phyloP scores from a whole-genome alignment of 2,329 filamentous ascomycete species.

The Pseudonectria foliicola region DNA sequence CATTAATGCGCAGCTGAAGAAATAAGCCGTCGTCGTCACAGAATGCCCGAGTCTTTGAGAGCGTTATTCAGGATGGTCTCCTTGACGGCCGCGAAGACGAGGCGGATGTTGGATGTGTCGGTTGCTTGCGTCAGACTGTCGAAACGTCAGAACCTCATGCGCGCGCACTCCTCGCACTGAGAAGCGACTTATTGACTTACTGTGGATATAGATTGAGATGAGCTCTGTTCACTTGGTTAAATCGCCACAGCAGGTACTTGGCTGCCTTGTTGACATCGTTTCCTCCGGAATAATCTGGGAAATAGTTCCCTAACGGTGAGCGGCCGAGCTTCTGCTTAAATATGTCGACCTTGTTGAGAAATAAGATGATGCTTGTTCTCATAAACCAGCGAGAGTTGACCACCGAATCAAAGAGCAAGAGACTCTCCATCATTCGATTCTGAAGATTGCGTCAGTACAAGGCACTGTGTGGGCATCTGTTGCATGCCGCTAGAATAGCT shows the following conservation, averaged over 20 bases:
- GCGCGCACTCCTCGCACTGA: background rate
- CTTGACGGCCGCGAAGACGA: conserved; percentile 97
- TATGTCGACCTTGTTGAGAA: conserved; percentile 97
- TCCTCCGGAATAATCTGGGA: conserved; percentile 94
- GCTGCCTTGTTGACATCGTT: conserved; percentile 97
- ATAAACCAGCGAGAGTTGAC: conserved; percentile 99
- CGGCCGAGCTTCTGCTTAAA: conserved; percentile 91
- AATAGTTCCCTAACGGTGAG: conserved; percentile 89
- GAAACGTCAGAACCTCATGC: conserved; percentile 9
- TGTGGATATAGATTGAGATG: conserved; percentile 97
- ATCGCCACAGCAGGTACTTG: conserved; percentile 96
- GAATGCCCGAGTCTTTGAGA: conserved; percentile 93
- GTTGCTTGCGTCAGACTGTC: conserved; percentile 91
- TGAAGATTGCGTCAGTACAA: conserved; percentile 30
- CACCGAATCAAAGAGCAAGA: conserved; percentile 94
- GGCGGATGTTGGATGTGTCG: conserved; percentile 94
- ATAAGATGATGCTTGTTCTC: conserved; percentile 96
- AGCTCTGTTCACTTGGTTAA: conserved; percentile 95
- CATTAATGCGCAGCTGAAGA: conserved; percentile 14
- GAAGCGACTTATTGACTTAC: conserved; percentile 56
- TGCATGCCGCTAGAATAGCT: background rate
- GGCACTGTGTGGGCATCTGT: background rate
- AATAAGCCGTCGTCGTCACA: conserved; percentile 43
- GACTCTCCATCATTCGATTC: conserved; percentile 99
- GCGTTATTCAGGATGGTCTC: conserved; percentile 98